Evolutionary conservation across 352 stramenopile genomes (phyloP).

Genomic region (Bremia lactucae): DNA sequence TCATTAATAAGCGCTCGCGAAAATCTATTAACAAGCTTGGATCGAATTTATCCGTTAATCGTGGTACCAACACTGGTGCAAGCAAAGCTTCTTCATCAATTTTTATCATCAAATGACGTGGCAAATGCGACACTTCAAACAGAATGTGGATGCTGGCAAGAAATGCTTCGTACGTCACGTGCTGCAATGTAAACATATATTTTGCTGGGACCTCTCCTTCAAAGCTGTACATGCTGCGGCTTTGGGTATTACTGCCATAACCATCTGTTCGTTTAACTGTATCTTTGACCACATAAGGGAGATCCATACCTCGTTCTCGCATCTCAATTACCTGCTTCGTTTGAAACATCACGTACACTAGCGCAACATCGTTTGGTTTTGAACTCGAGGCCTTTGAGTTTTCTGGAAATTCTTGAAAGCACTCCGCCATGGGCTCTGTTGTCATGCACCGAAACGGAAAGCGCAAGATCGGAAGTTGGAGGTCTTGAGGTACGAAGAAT

Average conservation of each 20-base stretch:
- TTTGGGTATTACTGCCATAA: slow-evolving; percentile 2
- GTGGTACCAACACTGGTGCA: slow-evolving; percentile 42
- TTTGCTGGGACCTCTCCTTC: slow-evolving; percentile 19
- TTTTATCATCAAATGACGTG: slow-evolving; percentile 38
- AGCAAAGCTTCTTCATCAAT: slow-evolving; percentile 59
- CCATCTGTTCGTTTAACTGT: slow-evolving; percentile 6
- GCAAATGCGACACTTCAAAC: slow-evolving; percentile 45
- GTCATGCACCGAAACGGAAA: slow-evolving; percentile 71
- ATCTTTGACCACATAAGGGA: slow-evolving; percentile 47
- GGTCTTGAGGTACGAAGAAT: slow-evolving; percentile 82
- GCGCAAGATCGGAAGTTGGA: slow-evolving; percentile 56
- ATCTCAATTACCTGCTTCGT: slow-evolving; percentile 57
- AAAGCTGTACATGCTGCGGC: slow-evolving; percentile 2
- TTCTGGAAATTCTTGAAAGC: slow-evolving; percentile 24
- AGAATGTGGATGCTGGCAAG: slow-evolving; percentile 47
- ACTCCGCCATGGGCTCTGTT: slow-evolving; percentile 35
- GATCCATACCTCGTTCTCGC: slow-evolving; percentile 56
- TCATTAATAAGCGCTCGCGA: slow-evolving; percentile 53
- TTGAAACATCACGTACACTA: slow-evolving; percentile 50
- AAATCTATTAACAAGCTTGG: slow-evolving; percentile 77
- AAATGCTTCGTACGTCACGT: slow-evolving; percentile 55
- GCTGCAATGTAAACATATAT: slow-evolving; percentile 69
- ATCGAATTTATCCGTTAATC: slow-evolving; percentile 63
- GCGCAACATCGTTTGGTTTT: not conserved
- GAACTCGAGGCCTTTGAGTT: not conserved